These are phyloP conservation scores for Populus davidiana DNA, from an alignment of 345 rosid species.

Conservation along the genomic window DNA sequence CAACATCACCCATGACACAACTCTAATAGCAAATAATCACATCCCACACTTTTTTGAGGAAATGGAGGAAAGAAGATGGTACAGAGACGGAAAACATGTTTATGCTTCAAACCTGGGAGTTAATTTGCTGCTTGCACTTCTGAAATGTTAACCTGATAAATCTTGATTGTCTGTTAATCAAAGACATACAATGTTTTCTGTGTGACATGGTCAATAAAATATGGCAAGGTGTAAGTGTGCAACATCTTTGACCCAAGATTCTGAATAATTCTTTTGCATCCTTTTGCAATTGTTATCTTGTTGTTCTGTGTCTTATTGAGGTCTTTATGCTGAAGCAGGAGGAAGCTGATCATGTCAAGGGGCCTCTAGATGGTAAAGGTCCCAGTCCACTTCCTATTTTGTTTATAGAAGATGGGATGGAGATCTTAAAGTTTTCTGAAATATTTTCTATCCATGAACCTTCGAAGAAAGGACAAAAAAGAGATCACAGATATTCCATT, in stretches of 20 bases:
- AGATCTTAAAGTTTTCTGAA: slow-evolving; percentile 87
- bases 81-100: background rate
- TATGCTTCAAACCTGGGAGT: background rate
- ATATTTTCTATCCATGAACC: slow-evolving; percentile 88
- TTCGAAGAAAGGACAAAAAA: slow-evolving; percentile 55
- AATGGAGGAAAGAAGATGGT: background rate
- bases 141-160: background rate
- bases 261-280: background rate
- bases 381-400: slow-evolving; percentile 69
- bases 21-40: background rate
- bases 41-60: background rate
- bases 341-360: slow-evolving; percentile 39
- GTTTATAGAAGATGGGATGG: slow-evolving; percentile 81
- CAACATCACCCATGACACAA: background rate
- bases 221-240: background rate
- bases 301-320: background rate
- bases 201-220: background rate
- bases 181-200: background rate
- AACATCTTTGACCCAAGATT: background rate
- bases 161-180: background rate
- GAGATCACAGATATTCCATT: slow-evolving; percentile 53
- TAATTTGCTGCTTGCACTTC: background rate
- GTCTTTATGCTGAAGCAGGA: slow-evolving; percentile 7
- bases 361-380: slow-evolving; percentile 39
- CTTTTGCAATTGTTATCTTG: background rate